A percentile compares a stretch with the other conserved stretches of the same genome.
Evolutionary conservation across 805 yeast genomes (phyloP).

Genomic region (Ogataea degrootiae): DNA sequence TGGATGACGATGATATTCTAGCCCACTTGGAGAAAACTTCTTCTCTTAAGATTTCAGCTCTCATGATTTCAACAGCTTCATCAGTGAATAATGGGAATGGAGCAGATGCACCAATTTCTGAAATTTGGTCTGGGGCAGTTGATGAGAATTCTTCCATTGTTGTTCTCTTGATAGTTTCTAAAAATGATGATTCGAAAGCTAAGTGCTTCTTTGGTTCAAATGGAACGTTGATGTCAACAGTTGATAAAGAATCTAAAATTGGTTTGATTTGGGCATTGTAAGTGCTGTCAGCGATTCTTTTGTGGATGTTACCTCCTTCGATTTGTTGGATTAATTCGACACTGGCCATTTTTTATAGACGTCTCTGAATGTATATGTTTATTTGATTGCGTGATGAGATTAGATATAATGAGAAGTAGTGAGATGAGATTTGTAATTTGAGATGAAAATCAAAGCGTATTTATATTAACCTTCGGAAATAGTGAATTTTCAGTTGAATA

Average conservation of each 20-base stretch:
- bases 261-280: conserved; percentile 33
- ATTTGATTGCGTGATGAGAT: not conserved
- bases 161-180: conserved; percentile 32
- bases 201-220: conserved; percentile 39
- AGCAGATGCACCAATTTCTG: conserved; percentile 51
- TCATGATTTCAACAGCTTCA: conserved; percentile 56
- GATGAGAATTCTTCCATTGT: conserved; percentile 50
- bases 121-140: conserved; percentile 41
- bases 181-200: conserved; percentile 32
- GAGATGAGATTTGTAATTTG: not conserved
- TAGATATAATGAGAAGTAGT: not conserved
- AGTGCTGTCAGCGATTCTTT: conserved; percentile 28
- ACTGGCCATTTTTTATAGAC: conserved; percentile 22
- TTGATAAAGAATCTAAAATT: conserved; percentile 17
- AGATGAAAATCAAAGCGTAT: not conserved
- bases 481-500: no score
- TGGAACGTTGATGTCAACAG: conserved; percentile 22
- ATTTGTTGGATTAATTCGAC: conserved; percentile 31
- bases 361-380: not conserved
- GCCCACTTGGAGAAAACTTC: conserved; percentile 43
- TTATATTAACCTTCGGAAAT: not conserved
- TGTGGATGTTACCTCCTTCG: conserved; percentile 34
- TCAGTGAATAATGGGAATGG: conserved; percentile 60
- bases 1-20: conserved; percentile 37
- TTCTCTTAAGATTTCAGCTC: conserved; percentile 46